Conservation (phyloP, 192 early-diverging fungal species). For the Entomortierella beljakovae region DNA sequence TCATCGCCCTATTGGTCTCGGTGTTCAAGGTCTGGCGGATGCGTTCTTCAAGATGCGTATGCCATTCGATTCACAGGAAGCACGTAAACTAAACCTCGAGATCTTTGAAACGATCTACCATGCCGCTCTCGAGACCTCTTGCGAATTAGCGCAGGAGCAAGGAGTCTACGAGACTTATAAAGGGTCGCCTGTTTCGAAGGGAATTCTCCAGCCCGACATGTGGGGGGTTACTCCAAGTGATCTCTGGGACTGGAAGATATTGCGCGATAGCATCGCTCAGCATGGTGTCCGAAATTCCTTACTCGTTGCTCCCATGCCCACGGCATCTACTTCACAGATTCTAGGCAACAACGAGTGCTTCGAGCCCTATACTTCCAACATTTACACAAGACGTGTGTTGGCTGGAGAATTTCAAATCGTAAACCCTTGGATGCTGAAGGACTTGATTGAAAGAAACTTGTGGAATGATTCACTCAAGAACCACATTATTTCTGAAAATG, state of each 20-base stretch:
- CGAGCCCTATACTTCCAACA: constrained; percentile 91
- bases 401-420: constrained; percentile 99
- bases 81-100: constrained; percentile 83
- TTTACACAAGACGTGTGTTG: constrained; percentile 97
- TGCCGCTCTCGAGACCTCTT: constrained; percentile 91
- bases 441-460: constrained; percentile 89
- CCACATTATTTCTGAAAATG: constrained; percentile 91
- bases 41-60: constrained; percentile 94
- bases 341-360: constrained; percentile 99
- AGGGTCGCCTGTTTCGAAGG: constrained; percentile 89
- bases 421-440: constrained; percentile 95
- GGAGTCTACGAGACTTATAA: constrained; percentile 92
- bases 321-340: constrained; percentile 96
- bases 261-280: constrained; percentile 83
- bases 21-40: constrained; percentile 98
- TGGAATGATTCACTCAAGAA: constrained; percentile 97
- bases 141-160: constrained; percentile 82
- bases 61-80: constrained; percentile 91
- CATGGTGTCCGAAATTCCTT: constrained; percentile 95
- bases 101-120: constrained; percentile 99
- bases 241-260: constrained; percentile 90
- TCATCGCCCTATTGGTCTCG: constrained; percentile 95
- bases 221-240: constrained; percentile 87
- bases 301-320: constrained; percentile 97
- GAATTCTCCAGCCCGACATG: constrained; percentile 94